Evolutionary conservation across 2,329 filamentous ascomycete genomes (phyloP), one percentile per base, ranked within the genome.

Genomic region (Aschersonia sp.): DNA sequence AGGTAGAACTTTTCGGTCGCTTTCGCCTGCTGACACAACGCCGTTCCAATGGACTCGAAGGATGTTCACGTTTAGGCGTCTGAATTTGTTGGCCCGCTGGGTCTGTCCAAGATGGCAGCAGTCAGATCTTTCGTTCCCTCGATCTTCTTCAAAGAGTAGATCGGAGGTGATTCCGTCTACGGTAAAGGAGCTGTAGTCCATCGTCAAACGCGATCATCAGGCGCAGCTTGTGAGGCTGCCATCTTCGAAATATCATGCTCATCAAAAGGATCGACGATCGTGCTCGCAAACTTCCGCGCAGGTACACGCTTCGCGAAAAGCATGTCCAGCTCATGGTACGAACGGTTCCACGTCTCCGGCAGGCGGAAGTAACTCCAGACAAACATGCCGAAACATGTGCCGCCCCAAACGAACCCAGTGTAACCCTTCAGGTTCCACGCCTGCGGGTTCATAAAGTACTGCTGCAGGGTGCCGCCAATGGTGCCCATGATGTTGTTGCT

Each of bases 251-350:
- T 46, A 14, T 46, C 45, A 22, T 42, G 37, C 46, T 37, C 35
- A 12, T 37, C 35, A 37, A 37, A 12, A 37, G 41, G 42, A 30
- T 47, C 46, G n/a, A 48, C 43, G 6, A n/a, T 9, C 10, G 47
- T 48, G 12, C 7, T 8, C 11, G 42, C 43, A 42, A 49, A 49
- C 45, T 66, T 60, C 11, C 66, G 57, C 1, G 67, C 64, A 4
- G 64, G 53, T 5, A 65, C 57, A 45, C 53, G 57, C 37, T 59
- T 60, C 42, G 67, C 63, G 22, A 46, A 46, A 7, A 79, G 55
- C 5, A 70, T 60, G 46, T 78, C 74, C 1, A 78, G 62, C 58
- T 78, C 73, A 52, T 73, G 71, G 45, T 73, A 70, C 0, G 69
- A 71, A 29, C 71, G 65, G 3, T 65, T 69, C 40, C 68, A 69